phyloP scores from a whole-genome alignment of 202 grass and related monocot species.

The Setaria italica region DNA sequence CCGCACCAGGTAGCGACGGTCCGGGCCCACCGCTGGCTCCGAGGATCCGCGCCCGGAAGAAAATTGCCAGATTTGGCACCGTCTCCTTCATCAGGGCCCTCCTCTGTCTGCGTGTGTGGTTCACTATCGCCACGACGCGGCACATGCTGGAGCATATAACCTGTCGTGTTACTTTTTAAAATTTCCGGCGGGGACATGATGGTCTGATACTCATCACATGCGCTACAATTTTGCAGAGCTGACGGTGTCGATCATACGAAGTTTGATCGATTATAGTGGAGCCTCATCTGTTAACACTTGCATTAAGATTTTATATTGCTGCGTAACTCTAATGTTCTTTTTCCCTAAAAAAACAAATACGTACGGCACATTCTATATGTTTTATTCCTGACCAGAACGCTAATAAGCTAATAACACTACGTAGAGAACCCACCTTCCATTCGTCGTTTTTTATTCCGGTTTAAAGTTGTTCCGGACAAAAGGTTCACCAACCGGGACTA shows the following conservation, averaged over 20 bases:
- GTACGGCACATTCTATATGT: not conserved
- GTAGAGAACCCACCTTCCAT: too few relatives aligned
- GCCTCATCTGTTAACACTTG: too few relatives aligned
- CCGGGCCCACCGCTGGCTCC: not conserved
- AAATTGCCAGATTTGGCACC: constrained; percentile 31
- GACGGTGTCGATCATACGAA: too few relatives aligned
- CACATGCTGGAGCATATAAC: constrained; percentile 14
- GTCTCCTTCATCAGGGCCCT: not conserved
- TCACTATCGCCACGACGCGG: constrained; percentile 12
- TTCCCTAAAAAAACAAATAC: not conserved
- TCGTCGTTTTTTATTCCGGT: too few relatives aligned
- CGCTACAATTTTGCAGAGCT: not conserved
- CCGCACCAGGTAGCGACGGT: not conserved
- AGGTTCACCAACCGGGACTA: too few relatives aligned
- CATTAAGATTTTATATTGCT: too few relatives aligned
- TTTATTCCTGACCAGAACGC: not conserved
- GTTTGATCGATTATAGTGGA: too few relatives aligned
- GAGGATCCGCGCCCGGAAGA: not conserved
- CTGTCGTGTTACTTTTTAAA: not conserved
- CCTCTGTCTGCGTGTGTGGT: not conserved
- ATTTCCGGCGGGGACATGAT: not conserved
- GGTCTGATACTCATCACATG: not conserved
- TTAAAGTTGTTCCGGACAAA: too few relatives aligned
- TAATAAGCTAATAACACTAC: not conserved
- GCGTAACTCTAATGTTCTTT: too few relatives aligned